These are phyloP conservation scores for Mortierella polycephala DNA, from an alignment of 371 early-diverging fungal species.

Conservation along the genomic window DNA sequence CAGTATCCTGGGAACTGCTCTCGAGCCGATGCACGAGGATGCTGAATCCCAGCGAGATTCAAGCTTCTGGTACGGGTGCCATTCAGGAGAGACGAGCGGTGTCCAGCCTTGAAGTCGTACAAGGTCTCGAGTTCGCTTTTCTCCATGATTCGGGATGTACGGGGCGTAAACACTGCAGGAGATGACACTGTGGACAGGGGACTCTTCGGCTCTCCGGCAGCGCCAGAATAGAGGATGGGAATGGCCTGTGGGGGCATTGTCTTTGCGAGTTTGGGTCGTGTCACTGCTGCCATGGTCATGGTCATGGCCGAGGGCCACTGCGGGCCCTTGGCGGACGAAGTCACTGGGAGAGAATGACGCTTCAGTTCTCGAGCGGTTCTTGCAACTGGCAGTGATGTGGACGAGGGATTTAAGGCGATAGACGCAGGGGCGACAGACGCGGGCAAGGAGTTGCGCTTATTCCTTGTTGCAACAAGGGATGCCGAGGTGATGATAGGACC, in stretches of 20 bases:
- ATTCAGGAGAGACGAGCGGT: not conserved
- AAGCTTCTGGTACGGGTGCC: not conserved
- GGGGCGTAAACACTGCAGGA: conserved; percentile 21
- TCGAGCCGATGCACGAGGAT: not conserved
- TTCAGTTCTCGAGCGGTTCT: conserved; percentile 22
- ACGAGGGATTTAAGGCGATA: not conserved
- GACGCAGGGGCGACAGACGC: not conserved
- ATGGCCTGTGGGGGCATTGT: conserved; percentile 20
- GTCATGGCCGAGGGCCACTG: conserved; percentile 45
- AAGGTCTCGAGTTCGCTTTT: conserved; percentile 14
- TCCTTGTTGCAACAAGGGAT: conserved; percentile 5
- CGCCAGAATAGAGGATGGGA: conserved; percentile 4
- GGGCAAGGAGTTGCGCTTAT: conserved; percentile 18
- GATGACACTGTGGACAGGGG: conserved; percentile 7
- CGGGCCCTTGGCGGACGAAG: conserved; percentile 2
- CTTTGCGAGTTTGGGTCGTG: conserved; percentile 22
- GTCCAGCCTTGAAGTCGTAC: conserved; percentile 5
- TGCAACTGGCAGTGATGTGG: conserved; percentile 9
- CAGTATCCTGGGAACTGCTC: conserved; percentile 35
- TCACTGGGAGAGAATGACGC: conserved; percentile 35
- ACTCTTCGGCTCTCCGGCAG: conserved; percentile 2
- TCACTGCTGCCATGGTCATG: conserved; percentile 15
- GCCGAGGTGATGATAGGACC: conserved; percentile 8
- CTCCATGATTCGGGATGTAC: conserved; percentile 15
- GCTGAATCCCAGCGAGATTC: not conserved